Evolutionary conservation across 352 stramenopile species (phyloP).

Genomic region (Thraustochytrium sp.): DNA sequence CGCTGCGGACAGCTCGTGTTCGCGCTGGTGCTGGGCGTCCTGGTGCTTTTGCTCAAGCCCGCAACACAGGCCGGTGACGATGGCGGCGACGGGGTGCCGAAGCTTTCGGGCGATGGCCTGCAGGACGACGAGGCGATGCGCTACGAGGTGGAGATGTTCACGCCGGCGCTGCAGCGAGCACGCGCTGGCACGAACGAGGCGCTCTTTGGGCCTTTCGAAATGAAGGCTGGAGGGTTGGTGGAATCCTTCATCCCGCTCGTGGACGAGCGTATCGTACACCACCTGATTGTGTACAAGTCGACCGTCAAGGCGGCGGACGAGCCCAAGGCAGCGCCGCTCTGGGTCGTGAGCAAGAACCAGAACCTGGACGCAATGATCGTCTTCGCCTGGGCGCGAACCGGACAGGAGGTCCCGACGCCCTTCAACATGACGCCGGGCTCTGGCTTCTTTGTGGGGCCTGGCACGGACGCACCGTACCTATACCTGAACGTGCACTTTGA

Average conservation of each 20-base stretch:
- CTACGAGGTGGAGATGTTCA: not conserved
- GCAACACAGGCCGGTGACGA: not conserved
- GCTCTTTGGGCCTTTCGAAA: not conserved
- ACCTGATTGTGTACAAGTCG: conserved; percentile 32
- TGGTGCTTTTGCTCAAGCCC: not conserved
- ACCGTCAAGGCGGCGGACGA: not conserved
- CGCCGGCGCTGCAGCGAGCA: not conserved
- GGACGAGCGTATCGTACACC: not conserved
- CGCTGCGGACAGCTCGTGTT: not conserved
- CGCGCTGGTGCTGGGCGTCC: not conserved
- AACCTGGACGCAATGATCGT: not conserved
- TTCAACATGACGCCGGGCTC: not conserved
- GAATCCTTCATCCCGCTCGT: not conserved
- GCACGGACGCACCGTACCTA: conserved; percentile 1
- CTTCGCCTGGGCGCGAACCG: conserved; percentile 18
- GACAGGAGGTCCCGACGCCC: not conserved
- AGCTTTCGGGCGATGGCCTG: not conserved
- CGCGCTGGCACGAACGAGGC: not conserved
- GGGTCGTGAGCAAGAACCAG: not conserved
- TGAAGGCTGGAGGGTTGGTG: not conserved
- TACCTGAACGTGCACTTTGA: conserved; percentile 31
- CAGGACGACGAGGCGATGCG: not conserved
- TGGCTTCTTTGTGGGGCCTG: not conserved
- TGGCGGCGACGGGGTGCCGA: not conserved
- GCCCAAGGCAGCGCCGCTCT: not conserved